phyloP scores from a whole-genome alignment of 345 rosid species.

The Balakata baccata region DNA sequence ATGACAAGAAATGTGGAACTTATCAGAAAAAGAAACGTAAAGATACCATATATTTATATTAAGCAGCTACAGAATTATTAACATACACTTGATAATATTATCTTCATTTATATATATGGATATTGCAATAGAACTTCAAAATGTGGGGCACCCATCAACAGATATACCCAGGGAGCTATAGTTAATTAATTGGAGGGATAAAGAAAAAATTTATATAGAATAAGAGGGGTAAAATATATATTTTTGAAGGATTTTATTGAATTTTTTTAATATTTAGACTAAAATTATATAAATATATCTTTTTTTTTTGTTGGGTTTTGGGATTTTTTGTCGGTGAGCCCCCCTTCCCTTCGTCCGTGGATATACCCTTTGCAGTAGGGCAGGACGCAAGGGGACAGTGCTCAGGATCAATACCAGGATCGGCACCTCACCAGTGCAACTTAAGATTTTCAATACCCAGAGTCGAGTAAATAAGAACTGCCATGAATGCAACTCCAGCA shows the following conservation, averaged over 20 bases:
- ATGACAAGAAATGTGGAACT: no score
- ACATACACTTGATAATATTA: neutral
- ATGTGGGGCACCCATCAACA: constrained; percentile 37
- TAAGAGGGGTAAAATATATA: no score
- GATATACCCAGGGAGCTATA: no score
- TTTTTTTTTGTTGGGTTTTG: no score
- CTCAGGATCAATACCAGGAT: constrained; percentile 27
- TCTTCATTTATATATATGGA: neutral
- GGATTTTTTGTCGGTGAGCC: no score
- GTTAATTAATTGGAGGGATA: no score
- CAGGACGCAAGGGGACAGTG: constrained; percentile 43
- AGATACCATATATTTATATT: neutral
- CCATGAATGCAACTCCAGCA: constrained; percentile 49
- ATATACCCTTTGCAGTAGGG: constrained; percentile 38
- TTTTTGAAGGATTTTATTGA: no score
- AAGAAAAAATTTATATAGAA: no score
- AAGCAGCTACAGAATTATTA: no score
- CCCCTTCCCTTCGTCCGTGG: no score
- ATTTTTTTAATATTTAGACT: no score
- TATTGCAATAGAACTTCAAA: neutral
- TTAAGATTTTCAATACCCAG: constrained; percentile 25
- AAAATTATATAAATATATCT: no score
- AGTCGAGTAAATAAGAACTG: constrained; percentile 30
- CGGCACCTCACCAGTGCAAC: constrained; percentile 43
- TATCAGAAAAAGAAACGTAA: neutral